phyloP scores from a whole-genome alignment of 2,329 filamentous ascomycete genomes.

The Monilinia vaccinii-corymbosi region DNA sequence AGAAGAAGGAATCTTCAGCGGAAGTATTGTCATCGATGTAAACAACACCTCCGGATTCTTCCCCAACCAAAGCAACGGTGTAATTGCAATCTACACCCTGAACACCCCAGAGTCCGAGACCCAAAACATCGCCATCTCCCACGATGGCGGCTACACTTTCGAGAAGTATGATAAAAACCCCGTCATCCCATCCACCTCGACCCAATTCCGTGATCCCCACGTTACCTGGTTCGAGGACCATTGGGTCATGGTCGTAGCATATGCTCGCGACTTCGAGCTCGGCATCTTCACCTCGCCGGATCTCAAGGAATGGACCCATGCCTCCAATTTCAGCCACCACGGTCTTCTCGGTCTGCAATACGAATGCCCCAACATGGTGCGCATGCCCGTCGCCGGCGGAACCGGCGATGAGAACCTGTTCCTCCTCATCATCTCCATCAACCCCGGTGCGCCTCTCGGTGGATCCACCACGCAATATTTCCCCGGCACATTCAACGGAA shows the following conservation, averaged over 20 bases:
- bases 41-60: slow-evolving; percentile 60
- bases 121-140: slow-evolving; percentile 53
- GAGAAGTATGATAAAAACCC: slow-evolving; percentile 51
- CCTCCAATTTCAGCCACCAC: slow-evolving; percentile 50
- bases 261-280: slow-evolving; percentile 45
- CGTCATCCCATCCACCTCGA: slow-evolving; percentile 40
- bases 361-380: slow-evolving; percentile 54
- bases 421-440: slow-evolving; percentile 44
- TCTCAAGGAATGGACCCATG: slow-evolving; percentile 47
- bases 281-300: slow-evolving; percentile 54
- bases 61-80: slow-evolving; percentile 47
- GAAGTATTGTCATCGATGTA: slow-evolving; percentile 40
- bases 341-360: slow-evolving; percentile 33
- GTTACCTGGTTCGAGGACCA: slow-evolving; percentile 47
- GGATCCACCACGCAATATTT: slow-evolving; percentile 49
- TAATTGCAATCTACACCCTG: slow-evolving; percentile 49
- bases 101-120: slow-evolving; percentile 35
- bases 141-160: slow-evolving; percentile 53
- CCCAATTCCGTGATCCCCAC: slow-evolving; percentile 56
- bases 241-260: slow-evolving; percentile 52
- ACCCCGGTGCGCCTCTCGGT: slow-evolving; percentile 47
- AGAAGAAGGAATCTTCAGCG: slow-evolving; percentile 40
- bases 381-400: slow-evolving; percentile 37
- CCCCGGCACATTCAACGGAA: slow-evolving; percentile 54
- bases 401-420: slow-evolving; percentile 28